Evolutionary conservation across 2,329 filamentous ascomycete genomes (phyloP).

Genomic region (Penicillium sp.): DNA sequence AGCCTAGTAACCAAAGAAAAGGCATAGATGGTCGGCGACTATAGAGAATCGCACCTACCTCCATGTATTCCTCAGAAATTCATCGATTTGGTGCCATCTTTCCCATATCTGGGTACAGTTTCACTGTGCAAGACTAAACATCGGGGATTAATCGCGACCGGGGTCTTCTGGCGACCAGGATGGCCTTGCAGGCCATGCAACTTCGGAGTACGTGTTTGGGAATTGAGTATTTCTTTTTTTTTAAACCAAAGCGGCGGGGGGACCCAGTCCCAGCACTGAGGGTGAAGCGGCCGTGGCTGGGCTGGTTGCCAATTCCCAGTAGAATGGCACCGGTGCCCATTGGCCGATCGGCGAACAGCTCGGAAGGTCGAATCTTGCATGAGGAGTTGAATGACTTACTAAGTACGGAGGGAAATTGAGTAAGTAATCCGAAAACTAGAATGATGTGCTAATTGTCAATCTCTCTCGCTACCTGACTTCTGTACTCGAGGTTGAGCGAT

Average conservation of each 20-base stretch:
- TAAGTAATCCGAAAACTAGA: background rate
- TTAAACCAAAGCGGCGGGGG: background rate
- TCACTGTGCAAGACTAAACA: background rate
- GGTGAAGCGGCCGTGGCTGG: conserved; percentile 22
- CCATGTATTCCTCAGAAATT: background rate
- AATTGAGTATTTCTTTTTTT: background rate
- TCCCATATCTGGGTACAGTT: background rate
- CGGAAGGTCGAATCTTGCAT: background rate
- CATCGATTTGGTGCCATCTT: background rate
- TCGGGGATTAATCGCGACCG: background rate
- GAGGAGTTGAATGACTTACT: background rate
- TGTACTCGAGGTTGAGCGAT: background rate
- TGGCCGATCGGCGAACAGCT: conserved; percentile 21
- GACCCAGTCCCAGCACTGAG: conserved; percentile 14
- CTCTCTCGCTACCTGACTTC: background rate
- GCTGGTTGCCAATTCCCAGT: conserved; percentile 30
- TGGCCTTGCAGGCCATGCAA: conserved; percentile 10
- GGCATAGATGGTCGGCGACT: background rate
- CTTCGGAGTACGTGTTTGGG: conserved; percentile 6
- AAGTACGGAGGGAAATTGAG: too few species aligned
- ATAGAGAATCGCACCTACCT: background rate
- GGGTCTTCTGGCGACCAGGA: conserved; percentile 1
- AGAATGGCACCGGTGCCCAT: conserved; percentile 31
- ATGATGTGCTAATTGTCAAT: background rate
- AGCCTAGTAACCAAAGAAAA: conserved; percentile 9